Base-by-base conservation (phyloP, 2,329 filamentous ascomycete genomes). In the Phialocephala sp. region DNA sequence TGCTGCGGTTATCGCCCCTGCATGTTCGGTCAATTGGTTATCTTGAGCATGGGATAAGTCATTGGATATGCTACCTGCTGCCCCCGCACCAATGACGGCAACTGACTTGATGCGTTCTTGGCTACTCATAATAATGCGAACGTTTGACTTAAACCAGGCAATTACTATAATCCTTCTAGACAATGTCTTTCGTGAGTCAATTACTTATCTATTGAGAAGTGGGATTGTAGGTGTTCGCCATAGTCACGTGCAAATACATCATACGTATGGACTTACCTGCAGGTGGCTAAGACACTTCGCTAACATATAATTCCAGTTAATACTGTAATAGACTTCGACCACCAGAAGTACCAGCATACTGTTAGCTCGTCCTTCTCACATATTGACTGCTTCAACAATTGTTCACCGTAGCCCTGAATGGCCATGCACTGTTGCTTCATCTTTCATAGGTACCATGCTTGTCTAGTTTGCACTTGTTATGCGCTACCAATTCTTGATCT, bases 1-100 rank as follows among this genome's bases (percentile, higher is more conserved):
- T 0, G 82, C 81, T 0, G 81, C 82, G 0, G 83, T 80, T 1
- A 81, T 74, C 1, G 81, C 79, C n/a, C 83, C 83, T 84, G 2
- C 27, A 15, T n/a, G 9, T 57, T 41, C 47, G 35, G 54, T 39
- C n/a, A 2, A 24, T 54, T 50, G n/a, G 9, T 50, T 22, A 36
- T 36, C 15, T 20, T 6, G 22, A 14, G 22, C 22, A 20, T 8
- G 15, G 20, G 12, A 35, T 55, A n/a, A 58, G 41, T 60, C 41
- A 58, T 20, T 12, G 36, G 41, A n/a, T n/a, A 24, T 9, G 66
- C 56, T 75, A 79, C 80, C 80, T 59, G 79, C 76, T 18, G 80
- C 79, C 27, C 80, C 80, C 4, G 80, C 80, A 8, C 80, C 80
- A 56, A 82, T 78, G 39, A 82, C 76, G 22, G 80, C 79, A 6